Base-by-base conservation (phyloP, 2,329 filamentous ascomycete species). In the Venturia aucupariae region DNA sequence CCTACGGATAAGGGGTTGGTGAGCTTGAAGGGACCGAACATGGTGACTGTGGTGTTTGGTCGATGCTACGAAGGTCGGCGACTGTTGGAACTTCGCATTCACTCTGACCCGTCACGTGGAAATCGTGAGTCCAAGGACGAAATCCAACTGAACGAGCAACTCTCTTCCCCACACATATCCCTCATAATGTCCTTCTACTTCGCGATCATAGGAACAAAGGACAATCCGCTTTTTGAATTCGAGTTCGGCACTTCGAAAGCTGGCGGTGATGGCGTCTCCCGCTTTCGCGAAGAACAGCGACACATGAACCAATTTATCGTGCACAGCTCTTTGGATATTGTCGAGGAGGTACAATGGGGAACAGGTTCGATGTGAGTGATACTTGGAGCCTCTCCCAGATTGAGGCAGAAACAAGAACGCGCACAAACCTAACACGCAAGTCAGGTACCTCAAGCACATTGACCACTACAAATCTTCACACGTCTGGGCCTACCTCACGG, bases 271-370 rank as follows among this genome's bases (percentile, higher is more conserved):
- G 94, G 94, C 70, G 82, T 92, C 74, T 85, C 93, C 67, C 89
- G 90, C 73, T 97, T 97, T 81, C 86, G 84, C 65, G 90, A 96
- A 68, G 88, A 95, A 72, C 89, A 93, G 64, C 87, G 90, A 68
- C 90, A 96, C 76, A 89, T 97, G 82, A 97, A 97, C 79, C 94
- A 97, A 76, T 97, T 99, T 80, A 91, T 97, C 73, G 86, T 96
- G 39, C 93, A 99, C 79, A 92, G 90, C 70, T 90, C 90, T 69
- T 81, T 99, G 65, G 94, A 99, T 75, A 90, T 97, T 57, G 90
- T 96, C 62, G 94, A 99, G 78, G 94, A 99, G 77, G 86, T 93
- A 38, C 94, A 97, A 78, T 99, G 94, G 93, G 88, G 86, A 7
- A 90, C 82, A 67, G 89, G 90, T 4, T 87, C 90, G 70, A 89